These are phyloP conservation scores for Pichia pseudocactophila DNA, from an alignment of 805 yeast genomes.

Conservation along the genomic window DNA sequence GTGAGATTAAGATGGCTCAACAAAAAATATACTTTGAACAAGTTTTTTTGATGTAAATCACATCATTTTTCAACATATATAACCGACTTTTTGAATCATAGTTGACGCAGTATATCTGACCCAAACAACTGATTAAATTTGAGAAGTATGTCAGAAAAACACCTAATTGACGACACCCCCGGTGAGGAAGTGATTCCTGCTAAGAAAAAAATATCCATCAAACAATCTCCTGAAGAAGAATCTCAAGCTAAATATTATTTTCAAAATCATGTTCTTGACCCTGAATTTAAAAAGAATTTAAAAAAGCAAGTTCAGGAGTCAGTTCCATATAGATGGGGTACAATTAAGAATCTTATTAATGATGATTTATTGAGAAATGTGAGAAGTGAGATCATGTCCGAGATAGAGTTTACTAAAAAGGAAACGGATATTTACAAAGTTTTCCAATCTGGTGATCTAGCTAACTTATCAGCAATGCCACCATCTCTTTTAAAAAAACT, in stretches of 20 bases:
- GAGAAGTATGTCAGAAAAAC: constrained; percentile 3
- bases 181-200: not conserved
- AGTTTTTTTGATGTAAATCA: too few species aligned
- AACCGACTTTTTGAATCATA: too few species aligned
- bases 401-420: constrained; percentile 85
- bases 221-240: constrained; percentile 28
- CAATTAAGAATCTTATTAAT: constrained; percentile 62
- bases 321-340: constrained; percentile 86
- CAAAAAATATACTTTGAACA: too few species aligned
- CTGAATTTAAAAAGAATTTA: constrained; percentile 31
- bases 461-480: constrained; percentile 80
- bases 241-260: constrained; percentile 24
- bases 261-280: constrained; percentile 28
- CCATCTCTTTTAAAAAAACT: constrained; percentile 64
- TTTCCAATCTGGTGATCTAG: constrained; percentile 82
- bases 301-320: constrained; percentile 41
- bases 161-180: too few species aligned
- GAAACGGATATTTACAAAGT: constrained; percentile 97
- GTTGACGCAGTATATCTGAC: too few species aligned
- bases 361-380: constrained; percentile 73
- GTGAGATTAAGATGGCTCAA: too few species aligned
- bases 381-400: constrained; percentile 70
- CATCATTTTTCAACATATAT: not conserved
- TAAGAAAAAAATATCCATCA: constrained; percentile 19
- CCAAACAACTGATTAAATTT: too few species aligned